Conservation (phyloP, 441 rosid species). For the Jatropha multifida region DNA sequence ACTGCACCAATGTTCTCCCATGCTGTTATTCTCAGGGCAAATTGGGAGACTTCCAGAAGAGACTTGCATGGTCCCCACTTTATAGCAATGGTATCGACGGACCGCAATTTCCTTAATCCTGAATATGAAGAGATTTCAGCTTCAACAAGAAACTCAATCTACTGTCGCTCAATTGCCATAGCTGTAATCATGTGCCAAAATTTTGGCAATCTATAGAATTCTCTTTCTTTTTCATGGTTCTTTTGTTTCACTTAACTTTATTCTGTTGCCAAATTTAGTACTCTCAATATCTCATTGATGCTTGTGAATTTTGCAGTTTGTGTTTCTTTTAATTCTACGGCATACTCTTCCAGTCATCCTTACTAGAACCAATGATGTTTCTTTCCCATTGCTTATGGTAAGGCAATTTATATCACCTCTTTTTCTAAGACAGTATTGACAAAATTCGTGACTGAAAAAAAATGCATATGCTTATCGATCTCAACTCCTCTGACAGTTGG, state of each 20-base stretch:
- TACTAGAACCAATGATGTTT: slow-evolving; percentile 37
- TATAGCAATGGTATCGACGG: slow-evolving; percentile 75
- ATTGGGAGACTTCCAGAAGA: slow-evolving; percentile 72
- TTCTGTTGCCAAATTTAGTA: too few relatives aligned
- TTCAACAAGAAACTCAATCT: slow-evolving; percentile 58
- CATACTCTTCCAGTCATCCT: slow-evolving; percentile 73
- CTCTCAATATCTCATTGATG: neutral
- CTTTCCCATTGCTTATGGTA: slow-evolving; percentile 63
- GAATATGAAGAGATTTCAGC: slow-evolving; percentile 46
- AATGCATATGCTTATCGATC: neutral
- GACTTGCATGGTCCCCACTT: slow-evolving; percentile 49
- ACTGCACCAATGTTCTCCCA: neutral
- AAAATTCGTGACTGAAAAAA: neutral
- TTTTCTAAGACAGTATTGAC: neutral
- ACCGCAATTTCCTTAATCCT: slow-evolving; percentile 42
- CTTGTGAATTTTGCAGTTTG: slow-evolving; percentile 54
- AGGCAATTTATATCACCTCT: slow-evolving; percentile 1
- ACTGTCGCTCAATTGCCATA: slow-evolving; percentile 62
- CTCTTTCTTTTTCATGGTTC: neutral
- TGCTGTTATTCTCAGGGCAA: slow-evolving; percentile 47
- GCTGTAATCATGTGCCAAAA: slow-evolving; percentile 38
- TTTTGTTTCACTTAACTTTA: neutral
- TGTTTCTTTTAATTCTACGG: slow-evolving; percentile 73
- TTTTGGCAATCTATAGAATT: slow-evolving; percentile 2
- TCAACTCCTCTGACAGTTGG: slow-evolving; percentile 35